phyloP scores from a whole-genome alignment of 2,329 filamentous ascomycete genomes.

The Diaporthe citriasiana region DNA sequence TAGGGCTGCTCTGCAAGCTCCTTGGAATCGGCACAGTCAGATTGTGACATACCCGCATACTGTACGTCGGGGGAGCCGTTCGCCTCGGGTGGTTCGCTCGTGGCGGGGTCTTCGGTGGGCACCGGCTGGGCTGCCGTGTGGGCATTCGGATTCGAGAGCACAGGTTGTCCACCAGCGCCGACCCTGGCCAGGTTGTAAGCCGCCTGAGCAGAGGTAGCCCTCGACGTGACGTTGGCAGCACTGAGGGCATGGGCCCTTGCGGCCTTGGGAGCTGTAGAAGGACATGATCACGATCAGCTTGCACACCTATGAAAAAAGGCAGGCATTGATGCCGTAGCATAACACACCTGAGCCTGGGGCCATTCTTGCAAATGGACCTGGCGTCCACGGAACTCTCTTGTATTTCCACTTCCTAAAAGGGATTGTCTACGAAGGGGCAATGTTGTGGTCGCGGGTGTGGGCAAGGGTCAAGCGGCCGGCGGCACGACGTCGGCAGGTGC shows the following conservation, averaged over 20 bases:
- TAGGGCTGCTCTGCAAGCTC: constrained; percentile 46
- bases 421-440: constrained; percentile 14
- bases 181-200: constrained; percentile 32
- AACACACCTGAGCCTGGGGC: constrained; percentile 41
- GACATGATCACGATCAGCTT: constrained; percentile 35
- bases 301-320: constrained; percentile 1
- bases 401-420: constrained; percentile 18
- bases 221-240: constrained; percentile 24
- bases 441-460: constrained; percentile 1
- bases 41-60: constrained; percentile 44
- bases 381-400: constrained; percentile 27
- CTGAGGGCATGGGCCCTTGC: constrained; percentile 34
- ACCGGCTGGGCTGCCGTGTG: constrained; percentile 37
- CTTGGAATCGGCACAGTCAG: constrained; percentile 44
- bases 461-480: constrained; percentile 35
- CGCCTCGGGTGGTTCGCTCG: constrained; percentile 12
- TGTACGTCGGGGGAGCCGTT: constrained; percentile 21
- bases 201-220: constrained; percentile 26
- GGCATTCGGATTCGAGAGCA: constrained; percentile 31
- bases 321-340: constrained; percentile 15
- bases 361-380: constrained; percentile 41
- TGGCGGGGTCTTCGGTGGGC: constrained; percentile 26
- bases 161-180: constrained; percentile 24
- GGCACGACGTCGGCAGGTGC: constrained; percentile 39
- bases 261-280: constrained; percentile 37